These are phyloP conservation scores for Podospora didyma DNA, from an alignment of 495 filamentous ascomycete species.

Conservation along the genomic window DNA sequence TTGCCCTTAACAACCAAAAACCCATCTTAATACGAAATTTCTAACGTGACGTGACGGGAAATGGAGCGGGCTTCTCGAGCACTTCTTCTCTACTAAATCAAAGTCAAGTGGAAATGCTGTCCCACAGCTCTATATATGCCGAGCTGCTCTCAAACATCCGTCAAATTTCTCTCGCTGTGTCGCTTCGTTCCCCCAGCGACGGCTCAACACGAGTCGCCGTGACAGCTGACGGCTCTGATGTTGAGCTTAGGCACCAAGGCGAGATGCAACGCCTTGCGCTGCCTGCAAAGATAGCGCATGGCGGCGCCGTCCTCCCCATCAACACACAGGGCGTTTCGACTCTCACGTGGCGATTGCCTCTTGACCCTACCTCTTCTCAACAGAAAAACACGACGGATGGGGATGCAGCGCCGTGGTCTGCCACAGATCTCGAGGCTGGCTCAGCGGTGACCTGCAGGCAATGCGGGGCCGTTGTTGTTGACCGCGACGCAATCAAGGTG, in stretches of 20 bases:
- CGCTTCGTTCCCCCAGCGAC: slow-evolving; percentile 50
- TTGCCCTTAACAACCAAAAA: no score
- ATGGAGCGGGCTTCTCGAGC: not conserved
- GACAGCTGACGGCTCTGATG: slow-evolving; percentile 42
- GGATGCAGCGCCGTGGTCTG: slow-evolving; percentile 62
- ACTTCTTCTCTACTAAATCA: not conserved
- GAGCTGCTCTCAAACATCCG: slow-evolving; percentile 86
- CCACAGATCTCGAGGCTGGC: slow-evolving; percentile 51
- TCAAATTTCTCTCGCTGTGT: slow-evolving; percentile 71
- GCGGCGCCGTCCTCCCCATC: slow-evolving; percentile 32
- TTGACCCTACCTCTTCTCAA: slow-evolving; percentile 25
- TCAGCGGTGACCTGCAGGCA: slow-evolving; percentile 59
- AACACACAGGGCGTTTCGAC: slow-evolving; percentile 34
- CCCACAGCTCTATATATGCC: slow-evolving; percentile 58
- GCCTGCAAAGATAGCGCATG: slow-evolving; percentile 54
- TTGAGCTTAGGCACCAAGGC: slow-evolving; percentile 54
- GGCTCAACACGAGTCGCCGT: slow-evolving; percentile 46
- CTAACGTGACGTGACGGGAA: not conserved
- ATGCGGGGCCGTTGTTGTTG: slow-evolving; percentile 51
- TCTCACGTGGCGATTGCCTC: slow-evolving; percentile 69
- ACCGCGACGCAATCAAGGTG: slow-evolving; percentile 36
- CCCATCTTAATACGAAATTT: no score
- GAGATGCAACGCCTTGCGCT: slow-evolving; percentile 55
- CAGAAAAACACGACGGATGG: slow-evolving; percentile 19
- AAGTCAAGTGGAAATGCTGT: slow-evolving; percentile 11